Evolutionary conservation across 2,329 filamentous ascomycete genomes (phyloP).

Genomic region (Rhynchosporium agropyri): DNA sequence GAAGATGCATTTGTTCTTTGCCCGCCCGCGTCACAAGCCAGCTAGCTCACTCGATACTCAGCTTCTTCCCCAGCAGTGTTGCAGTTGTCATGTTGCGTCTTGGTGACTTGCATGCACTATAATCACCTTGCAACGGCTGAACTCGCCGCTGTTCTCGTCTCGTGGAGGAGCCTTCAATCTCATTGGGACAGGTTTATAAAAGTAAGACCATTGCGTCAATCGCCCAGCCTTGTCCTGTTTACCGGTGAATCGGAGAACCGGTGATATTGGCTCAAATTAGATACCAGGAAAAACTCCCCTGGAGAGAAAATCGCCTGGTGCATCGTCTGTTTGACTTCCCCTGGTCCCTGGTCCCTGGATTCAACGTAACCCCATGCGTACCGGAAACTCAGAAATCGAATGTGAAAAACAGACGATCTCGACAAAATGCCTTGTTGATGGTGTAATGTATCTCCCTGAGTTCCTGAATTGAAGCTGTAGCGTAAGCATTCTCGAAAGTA

Average conservation of each 20-base stretch:
- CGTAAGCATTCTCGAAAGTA: background rate
- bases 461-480: background rate
- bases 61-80: background rate
- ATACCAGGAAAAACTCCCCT: background rate
- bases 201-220: constrained; percentile 27
- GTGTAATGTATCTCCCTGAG: background rate
- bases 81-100: background rate
- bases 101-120: background rate
- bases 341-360: constrained; percentile 35
- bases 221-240: constrained; percentile 32
- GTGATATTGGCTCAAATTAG: no score
- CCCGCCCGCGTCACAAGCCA: constrained; percentile 17
- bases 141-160: background rate
- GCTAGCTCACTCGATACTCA: background rate
- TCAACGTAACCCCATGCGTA: constrained; percentile 30
- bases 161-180: constrained; percentile 2
- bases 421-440: constrained; percentile 17
- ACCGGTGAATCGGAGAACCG: no score
- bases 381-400: constrained; percentile 19
- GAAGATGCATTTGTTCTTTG: constrained; percentile 18
- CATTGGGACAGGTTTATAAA: constrained; percentile 24
- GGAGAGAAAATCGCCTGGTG: constrained; percentile 8
- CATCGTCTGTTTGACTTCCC: constrained; percentile 27
- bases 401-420: constrained; percentile 22
- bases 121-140: background rate